Conservation (phyloP, 495 filamentous ascomycete genomes). For the Chaetomium tenue region DNA sequence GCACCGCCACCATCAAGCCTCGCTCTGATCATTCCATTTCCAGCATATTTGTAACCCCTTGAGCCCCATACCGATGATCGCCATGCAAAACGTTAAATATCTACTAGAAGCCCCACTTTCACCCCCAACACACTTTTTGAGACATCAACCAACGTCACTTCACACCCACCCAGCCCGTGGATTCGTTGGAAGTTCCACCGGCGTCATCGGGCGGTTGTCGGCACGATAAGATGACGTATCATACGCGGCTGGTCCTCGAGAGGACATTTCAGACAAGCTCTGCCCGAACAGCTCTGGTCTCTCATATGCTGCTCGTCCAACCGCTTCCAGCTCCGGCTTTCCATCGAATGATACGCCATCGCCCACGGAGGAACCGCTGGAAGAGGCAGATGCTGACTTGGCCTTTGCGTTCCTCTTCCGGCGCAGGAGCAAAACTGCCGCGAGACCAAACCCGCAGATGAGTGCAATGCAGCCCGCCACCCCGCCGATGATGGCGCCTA, state of each 20-base stretch:
- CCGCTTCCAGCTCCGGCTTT: conserved; percentile 10
- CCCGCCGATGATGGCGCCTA: conserved; percentile 13
- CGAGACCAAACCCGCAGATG: conserved; percentile 15
- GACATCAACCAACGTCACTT: not conserved
- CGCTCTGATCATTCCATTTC: not conserved
- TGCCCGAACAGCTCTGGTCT: not conserved
- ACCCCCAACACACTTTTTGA: not conserved
- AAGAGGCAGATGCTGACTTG: not conserved
- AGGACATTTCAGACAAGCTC: not conserved
- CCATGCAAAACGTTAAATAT: conserved; percentile 1
- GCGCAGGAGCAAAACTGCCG: not conserved
- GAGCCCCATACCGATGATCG: not conserved
- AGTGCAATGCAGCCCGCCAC: conserved; percentile 10
- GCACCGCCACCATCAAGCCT: not conserved
- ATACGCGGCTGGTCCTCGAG: conserved; percentile 2
- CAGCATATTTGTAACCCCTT: not conserved
- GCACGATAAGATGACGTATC: not conserved
- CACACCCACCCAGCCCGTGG: not conserved
- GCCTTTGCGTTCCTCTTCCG: conserved; percentile 4
- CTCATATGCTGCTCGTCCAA: not conserved
- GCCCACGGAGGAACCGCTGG: not conserved
- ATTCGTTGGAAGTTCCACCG: conserved; percentile 4
- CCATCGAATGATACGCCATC: not conserved
- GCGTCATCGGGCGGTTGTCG: not conserved
- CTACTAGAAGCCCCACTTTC: not conserved